A percentile compares a stretch with the other conserved stretches of the same genome.
These are phyloP conservation scores for Cyphellophora europaea DNA, from an alignment of 2,329 filamentous ascomycete genomes.

Conservation along the genomic window DNA sequence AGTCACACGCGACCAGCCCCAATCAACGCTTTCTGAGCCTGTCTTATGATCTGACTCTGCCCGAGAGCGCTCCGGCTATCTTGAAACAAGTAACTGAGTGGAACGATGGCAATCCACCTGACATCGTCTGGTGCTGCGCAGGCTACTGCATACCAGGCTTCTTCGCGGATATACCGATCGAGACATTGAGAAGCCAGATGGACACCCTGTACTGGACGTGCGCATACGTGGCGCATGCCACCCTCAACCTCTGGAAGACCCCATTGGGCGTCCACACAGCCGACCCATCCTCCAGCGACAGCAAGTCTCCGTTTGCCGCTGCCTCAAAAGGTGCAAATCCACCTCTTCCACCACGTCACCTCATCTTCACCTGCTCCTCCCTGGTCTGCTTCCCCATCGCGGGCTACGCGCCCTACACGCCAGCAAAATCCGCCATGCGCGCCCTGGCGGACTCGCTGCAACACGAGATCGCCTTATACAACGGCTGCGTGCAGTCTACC, in stretches of 20 bases:
- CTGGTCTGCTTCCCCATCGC: constrained; percentile 66
- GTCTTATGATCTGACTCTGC: constrained; percentile 67
- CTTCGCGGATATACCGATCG: constrained; percentile 64
- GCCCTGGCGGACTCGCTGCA: constrained; percentile 73
- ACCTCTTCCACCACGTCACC: constrained; percentile 59
- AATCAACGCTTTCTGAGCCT: constrained; percentile 76
- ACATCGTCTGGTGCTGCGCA: constrained; percentile 87
- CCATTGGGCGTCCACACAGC: constrained; percentile 12
- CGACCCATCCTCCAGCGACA: background rate
- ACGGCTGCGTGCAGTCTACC: constrained; percentile 42
- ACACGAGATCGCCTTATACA: constrained; percentile 81
- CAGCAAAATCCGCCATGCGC: constrained; percentile 76
- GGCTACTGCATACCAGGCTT: constrained; percentile 65
- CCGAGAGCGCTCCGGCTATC: constrained; percentile 60
- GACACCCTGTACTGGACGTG: constrained; percentile 86
- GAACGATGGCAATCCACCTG: constrained; percentile 66
- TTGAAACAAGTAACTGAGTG: constrained; percentile 64
- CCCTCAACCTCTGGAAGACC: constrained; percentile 64
- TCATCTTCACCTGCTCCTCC: constrained; percentile 79
- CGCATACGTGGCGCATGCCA: constrained; percentile 75
- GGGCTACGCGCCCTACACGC: constrained; percentile 77
- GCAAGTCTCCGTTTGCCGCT: constrained; percentile 22
- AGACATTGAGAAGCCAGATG: constrained; percentile 67
- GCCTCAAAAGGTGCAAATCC: constrained; percentile 11
- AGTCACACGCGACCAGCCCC: constrained; percentile 48